Evolutionary conservation across 2,329 filamentous ascomycete species (phyloP).

Genomic region (Neofusicoccum sp.): DNA sequence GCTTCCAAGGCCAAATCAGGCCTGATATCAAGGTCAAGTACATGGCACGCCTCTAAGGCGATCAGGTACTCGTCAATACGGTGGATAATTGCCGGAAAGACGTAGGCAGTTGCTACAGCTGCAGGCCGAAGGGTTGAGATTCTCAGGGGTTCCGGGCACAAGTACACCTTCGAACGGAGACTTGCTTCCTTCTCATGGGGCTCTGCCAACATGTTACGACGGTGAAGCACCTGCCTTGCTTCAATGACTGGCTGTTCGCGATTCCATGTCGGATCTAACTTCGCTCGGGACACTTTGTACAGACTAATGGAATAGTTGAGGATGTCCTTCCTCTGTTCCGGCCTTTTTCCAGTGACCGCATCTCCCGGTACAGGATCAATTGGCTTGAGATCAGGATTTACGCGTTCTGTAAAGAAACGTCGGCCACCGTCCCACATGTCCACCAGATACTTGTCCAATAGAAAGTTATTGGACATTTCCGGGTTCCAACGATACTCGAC

Average conservation of each 20-base stretch:
- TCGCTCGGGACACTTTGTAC: constrained; percentile 59
- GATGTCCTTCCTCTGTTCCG: constrained; percentile 60
- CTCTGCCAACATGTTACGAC: constrained; percentile 81
- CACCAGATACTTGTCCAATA: constrained; percentile 53
- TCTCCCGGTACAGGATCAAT: constrained; percentile 62
- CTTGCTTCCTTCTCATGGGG: constrained; percentile 54
- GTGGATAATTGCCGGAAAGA: constrained; percentile 80
- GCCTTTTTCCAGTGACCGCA: constrained; percentile 27
- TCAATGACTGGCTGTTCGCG: constrained; percentile 77
- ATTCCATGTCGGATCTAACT: constrained; percentile 47
- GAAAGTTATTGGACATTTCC: constrained; percentile 37
- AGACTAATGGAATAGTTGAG: constrained; percentile 81
- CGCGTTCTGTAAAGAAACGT: constrained; percentile 53
- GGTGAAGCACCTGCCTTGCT: constrained; percentile 69
- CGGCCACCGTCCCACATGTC: constrained; percentile 58
- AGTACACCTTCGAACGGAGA: constrained; percentile 55
- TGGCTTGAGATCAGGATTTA: constrained; percentile 57
- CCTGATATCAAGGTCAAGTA: constrained; percentile 63
- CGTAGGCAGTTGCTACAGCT: constrained; percentile 69
- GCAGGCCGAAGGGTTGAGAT: constrained; percentile 73
- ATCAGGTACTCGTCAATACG: constrained; percentile 81
- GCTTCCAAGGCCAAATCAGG: constrained; percentile 78
- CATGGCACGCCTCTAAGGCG: constrained; percentile 68
- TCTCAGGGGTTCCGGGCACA: constrained; percentile 73
- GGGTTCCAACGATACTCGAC: constrained; percentile 48